Evolutionary conservation across 1,284 basidiomycete species (phyloP), one percentile per base, ranked within the genome.

Genomic region (Pterulicium gracile): DNA sequence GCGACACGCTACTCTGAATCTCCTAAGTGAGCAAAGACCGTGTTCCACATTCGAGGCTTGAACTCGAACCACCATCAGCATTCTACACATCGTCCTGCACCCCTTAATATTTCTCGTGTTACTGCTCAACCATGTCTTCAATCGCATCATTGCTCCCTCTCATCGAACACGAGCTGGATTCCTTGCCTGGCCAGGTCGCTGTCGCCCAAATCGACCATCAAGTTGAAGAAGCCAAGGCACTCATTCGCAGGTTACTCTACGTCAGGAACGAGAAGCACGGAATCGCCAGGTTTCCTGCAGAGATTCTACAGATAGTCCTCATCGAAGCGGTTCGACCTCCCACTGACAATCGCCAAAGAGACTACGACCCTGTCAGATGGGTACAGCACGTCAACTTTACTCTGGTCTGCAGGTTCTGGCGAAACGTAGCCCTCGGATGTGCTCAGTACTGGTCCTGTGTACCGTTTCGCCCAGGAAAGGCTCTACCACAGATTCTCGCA

Each of bases 21-120:
- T n/a, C n/a, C n/a, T n/a, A n/a, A n/a, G n/a, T n/a, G 27, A 32
- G 7, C 27, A n/a, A 32, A 7, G 27, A 32, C 10, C 10, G 7
- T 50, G 57, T 17, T 44, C 47, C 39, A 40, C 47, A 18, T 35
- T 49, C 4, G 51, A 50, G 4, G 12, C 56, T 4, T 49, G 51
- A 2, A 43, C 46, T 3, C 15, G 51, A 20, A 4, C 49, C 17
- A 18, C 35, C 4, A 27, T 57, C 13, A 20, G 41, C 10, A 50
- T n/a, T n/a, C 27, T 32, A 10, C 27, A 7, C 27, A 7, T 32
- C 27, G 7, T 32, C 27, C 27, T 32, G 27, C 27, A 7, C 27
- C n/a, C 27, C n/a, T n/a, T n/a, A n/a, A n/a, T n/a, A n/a, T n/a
- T n/a, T n/a, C n/a, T n/a, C n/a, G n/a, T n/a, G n/a, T n/a, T n/a